These are phyloP conservation scores for Colletotrichum karsti DNA, from an alignment of 2,329 filamentous ascomycete genomes.

Conservation along the genomic window DNA sequence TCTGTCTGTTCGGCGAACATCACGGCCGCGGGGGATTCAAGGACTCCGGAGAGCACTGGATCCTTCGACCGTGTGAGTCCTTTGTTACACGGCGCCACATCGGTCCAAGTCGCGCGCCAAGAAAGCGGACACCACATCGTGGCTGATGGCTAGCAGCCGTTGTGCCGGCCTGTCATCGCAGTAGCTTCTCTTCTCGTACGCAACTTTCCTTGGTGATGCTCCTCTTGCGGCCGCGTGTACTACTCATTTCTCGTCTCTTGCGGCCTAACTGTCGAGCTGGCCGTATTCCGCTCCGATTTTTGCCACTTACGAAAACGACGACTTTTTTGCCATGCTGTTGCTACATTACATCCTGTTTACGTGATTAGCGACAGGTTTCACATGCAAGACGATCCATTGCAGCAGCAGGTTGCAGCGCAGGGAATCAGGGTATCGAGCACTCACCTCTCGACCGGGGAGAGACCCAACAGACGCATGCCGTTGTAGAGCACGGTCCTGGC, in stretches of 20 bases:
- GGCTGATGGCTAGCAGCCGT: constrained; percentile 9
- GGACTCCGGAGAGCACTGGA: constrained; percentile 13
- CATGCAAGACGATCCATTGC: neutral
- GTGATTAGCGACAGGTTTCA: constrained; percentile 15
- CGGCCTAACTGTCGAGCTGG: neutral
- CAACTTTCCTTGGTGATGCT: neutral
- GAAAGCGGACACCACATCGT: neutral
- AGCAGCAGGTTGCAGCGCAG: too few relatives aligned
- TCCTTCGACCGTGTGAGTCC: neutral
- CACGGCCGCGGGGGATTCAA: constrained; percentile 14
- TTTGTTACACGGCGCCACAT: constrained; percentile 18
- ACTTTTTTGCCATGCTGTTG: neutral
- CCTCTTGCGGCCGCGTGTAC: neutral
- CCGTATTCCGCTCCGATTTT: neutral
- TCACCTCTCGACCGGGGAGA: constrained; percentile 74
- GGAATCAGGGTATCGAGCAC: neutral
- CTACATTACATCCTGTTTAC: constrained; percentile 26
- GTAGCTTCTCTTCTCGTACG: neutral
- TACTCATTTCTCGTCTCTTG: neutral
- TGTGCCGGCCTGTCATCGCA: neutral
- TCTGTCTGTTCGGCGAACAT: neutral
- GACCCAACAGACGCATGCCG: constrained; percentile 82
- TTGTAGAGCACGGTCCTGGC: constrained; percentile 81
- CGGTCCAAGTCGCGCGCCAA: neutral
- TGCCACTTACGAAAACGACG: neutral